Percentiles rank a stretch among this genome's conserved stretches.
These are phyloP conservation scores for Tilletia caries DNA, from an alignment of 1,284 basidiomycete species.

Conservation along the genomic window DNA sequence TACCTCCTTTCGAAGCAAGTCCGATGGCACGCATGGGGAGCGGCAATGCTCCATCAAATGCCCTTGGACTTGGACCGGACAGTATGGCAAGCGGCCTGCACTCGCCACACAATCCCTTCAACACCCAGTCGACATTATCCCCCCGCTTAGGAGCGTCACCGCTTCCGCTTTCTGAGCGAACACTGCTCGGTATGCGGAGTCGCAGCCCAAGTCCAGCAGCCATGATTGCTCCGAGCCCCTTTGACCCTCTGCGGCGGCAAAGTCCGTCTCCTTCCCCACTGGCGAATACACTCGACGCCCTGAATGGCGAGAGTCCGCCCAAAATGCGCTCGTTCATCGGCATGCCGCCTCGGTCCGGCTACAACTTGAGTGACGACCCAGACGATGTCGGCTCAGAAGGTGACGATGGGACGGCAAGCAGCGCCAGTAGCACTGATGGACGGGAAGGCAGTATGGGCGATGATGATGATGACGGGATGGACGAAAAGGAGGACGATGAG, in stretches of 20 bases:
- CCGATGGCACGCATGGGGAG: background rate
- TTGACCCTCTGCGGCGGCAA: background rate
- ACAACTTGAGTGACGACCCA: constrained; percentile 52
- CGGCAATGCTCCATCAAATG: background rate
- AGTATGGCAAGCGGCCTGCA: background rate
- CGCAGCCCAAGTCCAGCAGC: background rate
- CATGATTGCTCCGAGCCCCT: background rate
- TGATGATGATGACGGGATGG: constrained; percentile 24
- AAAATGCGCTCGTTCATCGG: constrained; percentile 52
- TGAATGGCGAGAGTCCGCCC: constrained; percentile 29
- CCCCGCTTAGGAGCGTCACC: background rate
- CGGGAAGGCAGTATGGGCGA: constrained; percentile 37
- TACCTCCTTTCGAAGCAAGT: background rate
- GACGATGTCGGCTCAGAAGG: constrained; percentile 52
- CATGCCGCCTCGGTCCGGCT: constrained; percentile 51
- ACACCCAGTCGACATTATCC: background rate
- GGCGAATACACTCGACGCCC: background rate
- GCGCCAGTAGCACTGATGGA: constrained; percentile 38
- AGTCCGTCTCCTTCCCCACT: constrained; percentile 10
- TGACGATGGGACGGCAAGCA: constrained; percentile 23
- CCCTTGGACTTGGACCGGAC: background rate
- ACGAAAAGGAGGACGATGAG: constrained; percentile 31
- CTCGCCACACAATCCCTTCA: background rate
- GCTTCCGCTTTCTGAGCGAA: background rate
- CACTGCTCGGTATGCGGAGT: background rate